Percentiles rank a stretch among this genome's conserved stretches.
These are phyloP conservation scores for Entomortierella lignicola DNA, from an alignment of 192 early-diverging fungal species.

Conservation along the genomic window DNA sequence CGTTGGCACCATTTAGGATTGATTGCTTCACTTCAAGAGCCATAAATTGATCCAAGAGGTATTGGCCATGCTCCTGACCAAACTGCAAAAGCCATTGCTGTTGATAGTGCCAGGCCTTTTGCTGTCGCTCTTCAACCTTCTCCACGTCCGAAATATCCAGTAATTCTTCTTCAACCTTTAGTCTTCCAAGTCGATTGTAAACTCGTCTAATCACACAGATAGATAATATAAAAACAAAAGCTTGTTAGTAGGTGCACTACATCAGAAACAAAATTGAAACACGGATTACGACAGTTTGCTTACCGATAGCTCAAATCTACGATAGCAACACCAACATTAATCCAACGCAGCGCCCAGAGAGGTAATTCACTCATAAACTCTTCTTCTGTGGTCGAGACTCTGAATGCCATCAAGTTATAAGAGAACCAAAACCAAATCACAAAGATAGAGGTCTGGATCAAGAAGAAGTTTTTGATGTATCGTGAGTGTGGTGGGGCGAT, in stretches of 20 bases:
- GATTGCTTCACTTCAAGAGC: conserved; percentile 40
- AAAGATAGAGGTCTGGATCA: conserved; percentile 55
- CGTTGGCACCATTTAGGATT: conserved; percentile 43
- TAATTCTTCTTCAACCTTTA: conserved; percentile 50
- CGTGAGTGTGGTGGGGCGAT: conserved; percentile 42
- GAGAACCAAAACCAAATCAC: conserved; percentile 67
- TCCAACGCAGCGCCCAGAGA: conserved; percentile 65
- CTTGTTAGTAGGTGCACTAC: not conserved
- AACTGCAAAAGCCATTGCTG: conserved; percentile 42
- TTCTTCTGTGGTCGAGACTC: conserved; percentile 50
- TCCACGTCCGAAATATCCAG: conserved; percentile 53
- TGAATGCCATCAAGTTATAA: conserved; percentile 65
- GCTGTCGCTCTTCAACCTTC: conserved; percentile 46
- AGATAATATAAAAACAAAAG: not conserved
- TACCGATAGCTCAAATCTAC: conserved; percentile 59
- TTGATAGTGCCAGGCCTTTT: conserved; percentile 45
- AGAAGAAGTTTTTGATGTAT: conserved; percentile 54
- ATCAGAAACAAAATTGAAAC: not conserved
- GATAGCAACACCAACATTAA: conserved; percentile 67
- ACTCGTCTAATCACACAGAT: conserved; percentile 12
- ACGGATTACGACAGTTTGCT: not conserved
- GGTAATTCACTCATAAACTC: conserved; percentile 67
- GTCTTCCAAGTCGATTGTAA: conserved; percentile 46
- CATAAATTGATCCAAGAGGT: conserved; percentile 44
- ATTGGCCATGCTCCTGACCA: conserved; percentile 48